Base-by-base conservation (phyloP, 164 flowering plant species). In the Liquidambar formosana region DNA sequence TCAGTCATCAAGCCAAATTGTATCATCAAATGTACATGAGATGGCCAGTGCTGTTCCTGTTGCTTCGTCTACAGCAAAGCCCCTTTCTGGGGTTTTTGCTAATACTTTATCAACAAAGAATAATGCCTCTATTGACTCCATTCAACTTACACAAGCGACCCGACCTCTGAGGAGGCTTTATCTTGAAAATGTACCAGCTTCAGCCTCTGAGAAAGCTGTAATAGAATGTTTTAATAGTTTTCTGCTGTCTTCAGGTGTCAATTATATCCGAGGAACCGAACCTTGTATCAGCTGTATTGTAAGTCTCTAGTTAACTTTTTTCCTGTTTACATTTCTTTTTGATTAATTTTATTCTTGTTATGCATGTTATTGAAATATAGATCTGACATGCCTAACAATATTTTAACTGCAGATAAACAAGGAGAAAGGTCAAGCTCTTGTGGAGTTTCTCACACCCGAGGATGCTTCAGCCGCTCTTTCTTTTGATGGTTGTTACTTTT, bases 251-350 rank as follows among this genome's bases (percentile, higher is more conserved):
- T 85, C 89, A 15, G 92, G 91, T 74, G 83, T 62, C 69, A 84
- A 78, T 76, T 81, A 77, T 71, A 78, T 85, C 57, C 84, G 71
- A 79, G 97, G 91, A 84, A 78, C 84, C 25, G 78, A 72, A 46
- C 97, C 99, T 10, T 96, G 99, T 77, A 90, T 96, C 73, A 88
- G 89, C 79, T 93, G 97, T 75, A 78, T 77, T 77, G 99, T 93
- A 74, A 81, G 95, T 80, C 59, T 54, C 62, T 48, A 27, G n/a
- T n/a, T n/a, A n/a, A n/a, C n/a, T n/a, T n/a, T n/a, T n/a, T n/a
- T n/a, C n/a, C n/a, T n/a, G n/a, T n/a, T n/a, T n/a, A n/a, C n/a
- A 57, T 51, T 1, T 52, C 13, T 69, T 44, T 19, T 47, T 57
- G 13, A 14, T 0, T 27, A 6, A 12, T 23, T 46, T 63, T 18